A percentile compares a stretch with the other conserved stretches of the same genome.
phyloP scores from a whole-genome alignment of 1,284 basidiomycete genomes.

The Prillingera fragicola region DNA sequence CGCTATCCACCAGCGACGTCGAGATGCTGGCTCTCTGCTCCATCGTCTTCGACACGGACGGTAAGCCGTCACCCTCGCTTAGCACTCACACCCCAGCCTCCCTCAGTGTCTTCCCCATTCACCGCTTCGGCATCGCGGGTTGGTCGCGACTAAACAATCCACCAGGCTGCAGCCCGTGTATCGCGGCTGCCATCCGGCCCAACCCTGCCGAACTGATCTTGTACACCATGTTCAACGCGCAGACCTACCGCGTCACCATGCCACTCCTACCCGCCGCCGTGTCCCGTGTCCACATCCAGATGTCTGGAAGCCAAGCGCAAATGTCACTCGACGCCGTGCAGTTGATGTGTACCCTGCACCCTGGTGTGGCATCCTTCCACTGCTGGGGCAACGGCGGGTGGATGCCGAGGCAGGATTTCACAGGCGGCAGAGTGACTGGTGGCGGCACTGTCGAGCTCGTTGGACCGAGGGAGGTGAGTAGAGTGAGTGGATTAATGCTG shows the following conservation, averaged over 20 bases:
- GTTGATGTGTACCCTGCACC: not conserved
- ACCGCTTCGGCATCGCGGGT: slow-evolving; percentile 22
- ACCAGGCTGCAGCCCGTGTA: not conserved
- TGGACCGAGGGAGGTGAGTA: no score
- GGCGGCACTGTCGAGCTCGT: no score
- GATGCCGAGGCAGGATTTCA: slow-evolving; percentile 26
- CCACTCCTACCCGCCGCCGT: slow-evolving; percentile 8
- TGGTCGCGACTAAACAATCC: slow-evolving; percentile 22
- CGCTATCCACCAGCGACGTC: no score
- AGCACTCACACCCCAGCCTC: slow-evolving; percentile 16
- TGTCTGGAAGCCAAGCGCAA: no score
- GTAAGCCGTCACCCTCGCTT: no score
- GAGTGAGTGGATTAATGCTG: no score
- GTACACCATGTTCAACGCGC: slow-evolving; percentile 16
- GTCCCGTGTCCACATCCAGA: no score
- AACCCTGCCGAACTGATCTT: slow-evolving; percentile 6
- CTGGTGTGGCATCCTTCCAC: slow-evolving; percentile 4
- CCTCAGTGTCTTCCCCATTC: slow-evolving; percentile 23
- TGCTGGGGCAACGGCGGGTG: slow-evolving; percentile 15
- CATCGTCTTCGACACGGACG: no score
- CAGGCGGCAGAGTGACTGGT: slow-evolving; percentile 19
- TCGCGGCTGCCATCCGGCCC: slow-evolving; percentile 4
- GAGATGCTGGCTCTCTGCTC: no score
- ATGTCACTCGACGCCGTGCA: not conserved
- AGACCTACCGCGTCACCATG: slow-evolving; percentile 16